phyloP scores from a whole-genome alignment of 1,139 yeast genomes.

The Scheffersomyces cryptocercus region DNA sequence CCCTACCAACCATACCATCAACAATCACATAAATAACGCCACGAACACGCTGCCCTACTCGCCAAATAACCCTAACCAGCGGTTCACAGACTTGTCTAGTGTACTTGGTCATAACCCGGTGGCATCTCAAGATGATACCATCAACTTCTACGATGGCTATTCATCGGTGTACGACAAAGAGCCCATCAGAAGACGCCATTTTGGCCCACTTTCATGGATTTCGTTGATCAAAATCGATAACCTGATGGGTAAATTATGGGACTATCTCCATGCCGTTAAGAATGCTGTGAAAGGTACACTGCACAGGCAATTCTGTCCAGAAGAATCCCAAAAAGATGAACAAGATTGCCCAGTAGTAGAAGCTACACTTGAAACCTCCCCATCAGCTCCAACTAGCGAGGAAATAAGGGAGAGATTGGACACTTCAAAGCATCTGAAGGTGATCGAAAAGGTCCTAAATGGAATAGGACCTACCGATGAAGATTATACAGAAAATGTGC shows the following conservation, averaged over 20 bases:
- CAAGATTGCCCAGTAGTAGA: too few species aligned
- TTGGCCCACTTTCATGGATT: constrained; percentile 41
- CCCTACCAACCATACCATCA: not conserved
- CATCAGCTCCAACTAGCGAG: too few species aligned
- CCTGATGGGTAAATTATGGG: constrained; percentile 14
- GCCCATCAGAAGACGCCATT: constrained; percentile 20
- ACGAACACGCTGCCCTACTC: too few species aligned
- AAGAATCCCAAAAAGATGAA: too few species aligned
- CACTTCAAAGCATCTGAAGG: not conserved
- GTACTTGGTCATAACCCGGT: constrained; percentile 14
- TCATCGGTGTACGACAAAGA: constrained; percentile 25
- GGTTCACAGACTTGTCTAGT: too few species aligned
- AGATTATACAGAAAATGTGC: constrained; percentile 3
- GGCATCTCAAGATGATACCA: constrained; percentile 23
- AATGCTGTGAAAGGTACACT: not conserved
- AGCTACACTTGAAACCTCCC: too few species aligned
- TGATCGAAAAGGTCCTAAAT: not conserved
- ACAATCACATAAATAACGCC: not conserved
- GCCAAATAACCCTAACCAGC: too few species aligned
- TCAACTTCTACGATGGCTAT: constrained; percentile 36
- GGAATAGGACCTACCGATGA: not conserved
- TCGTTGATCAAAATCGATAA: constrained; percentile 30
- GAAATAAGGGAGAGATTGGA: not conserved
- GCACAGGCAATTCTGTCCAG: too few species aligned
- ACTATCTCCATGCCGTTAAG: constrained; percentile 16